Evolutionary conservation across 257 asterid species (phyloP), one percentile per base, ranked within the genome.

Genomic region (Solanum stenotomum): DNA sequence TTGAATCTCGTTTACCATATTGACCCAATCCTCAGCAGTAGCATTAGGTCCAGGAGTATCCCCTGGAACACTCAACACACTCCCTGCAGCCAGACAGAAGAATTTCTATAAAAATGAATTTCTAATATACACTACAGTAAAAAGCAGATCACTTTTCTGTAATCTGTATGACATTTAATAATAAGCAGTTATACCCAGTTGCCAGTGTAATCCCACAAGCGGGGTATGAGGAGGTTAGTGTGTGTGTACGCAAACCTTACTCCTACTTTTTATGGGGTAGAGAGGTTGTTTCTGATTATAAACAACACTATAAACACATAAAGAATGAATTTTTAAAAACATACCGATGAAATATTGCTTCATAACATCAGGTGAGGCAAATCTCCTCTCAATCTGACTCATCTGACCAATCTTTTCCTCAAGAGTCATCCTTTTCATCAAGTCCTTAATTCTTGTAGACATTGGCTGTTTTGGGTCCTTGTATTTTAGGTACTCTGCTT

Each of bases 11-110:
- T 91, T 89, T 23, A 91, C 90, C 91, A 91, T 88, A 42, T 68
- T 68, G 42, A 89, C 59, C 93, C 93, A 91, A 33, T 90, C 78
- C 63, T 91, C 89, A 42, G 93, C 88, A 46, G 91, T 71, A 59
- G 92, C 92, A 56, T 88, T 81, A 5, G 75, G 90, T 33, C 84
- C 87, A 31, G 92, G 93, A 42, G 87, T 90, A 75, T 91, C 87
- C 76, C 93, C 93, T 88, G 91, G 92, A 79, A 87, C 90, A 87
- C 93, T 91, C 89, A 89, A 86, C 25, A 91, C 91, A 87, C 93
- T 89, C 61, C 93, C 92, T 91, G 89, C 84, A 8, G 40, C 40
- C 40, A 8, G 40, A 38, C 23, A 52, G 63, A 18, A 85, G 9
- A 4, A 81, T 16, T 78, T 44, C 18, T 74, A 34, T 78, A 42